phyloP scores from a whole-genome alignment of 257 asterid genomes.

The Solanum paucissectum region DNA sequence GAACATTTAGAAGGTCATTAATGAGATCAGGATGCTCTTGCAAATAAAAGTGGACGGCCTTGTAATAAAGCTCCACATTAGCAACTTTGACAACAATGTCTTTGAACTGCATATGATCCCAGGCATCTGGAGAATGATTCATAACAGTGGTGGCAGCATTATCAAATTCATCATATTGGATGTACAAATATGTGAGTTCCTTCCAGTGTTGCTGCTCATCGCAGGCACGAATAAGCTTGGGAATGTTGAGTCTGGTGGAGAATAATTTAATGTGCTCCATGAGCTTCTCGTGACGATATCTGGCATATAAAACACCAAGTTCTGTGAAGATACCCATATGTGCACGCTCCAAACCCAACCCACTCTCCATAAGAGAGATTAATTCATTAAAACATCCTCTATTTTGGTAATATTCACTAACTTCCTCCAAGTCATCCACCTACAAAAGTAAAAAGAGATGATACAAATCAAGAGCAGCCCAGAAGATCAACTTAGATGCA shows the following conservation, averaged over 20 bases:
- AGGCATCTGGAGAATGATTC: constrained; percentile 99
- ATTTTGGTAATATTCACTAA: constrained; percentile 92
- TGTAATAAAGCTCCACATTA: constrained; percentile 93
- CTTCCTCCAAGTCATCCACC: constrained; percentile 99
- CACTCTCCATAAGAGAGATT: constrained; percentile 98
- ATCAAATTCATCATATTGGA: constrained; percentile 95
- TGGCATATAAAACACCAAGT: constrained; percentile 93
- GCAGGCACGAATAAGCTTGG: constrained; percentile 96
- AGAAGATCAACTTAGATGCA: not conserved
- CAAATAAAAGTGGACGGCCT: constrained; percentile 99
- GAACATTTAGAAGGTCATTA: constrained; percentile 90
- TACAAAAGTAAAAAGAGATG: constrained; percentile 7
- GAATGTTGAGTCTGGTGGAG: constrained; percentile 92
- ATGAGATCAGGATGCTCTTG: constrained; percentile 98
- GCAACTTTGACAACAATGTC: constrained; percentile 96
- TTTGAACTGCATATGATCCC: constrained; percentile 99
- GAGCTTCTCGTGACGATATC: constrained; percentile 98
- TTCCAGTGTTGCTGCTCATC: constrained; percentile 99
- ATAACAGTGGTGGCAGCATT: constrained; percentile 99
- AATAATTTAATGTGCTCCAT: constrained; percentile 97
- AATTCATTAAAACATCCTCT: constrained; percentile 97
- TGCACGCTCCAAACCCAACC: constrained; percentile 97
- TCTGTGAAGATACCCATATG: constrained; percentile 99
- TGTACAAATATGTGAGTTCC: constrained; percentile 83
- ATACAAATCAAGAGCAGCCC: not conserved